Percentiles rank a stretch among this genome's conserved stretches.
phyloP scores from a whole-genome alignment of 257 asterid genomes.

The Linaria vulgaris region DNA sequence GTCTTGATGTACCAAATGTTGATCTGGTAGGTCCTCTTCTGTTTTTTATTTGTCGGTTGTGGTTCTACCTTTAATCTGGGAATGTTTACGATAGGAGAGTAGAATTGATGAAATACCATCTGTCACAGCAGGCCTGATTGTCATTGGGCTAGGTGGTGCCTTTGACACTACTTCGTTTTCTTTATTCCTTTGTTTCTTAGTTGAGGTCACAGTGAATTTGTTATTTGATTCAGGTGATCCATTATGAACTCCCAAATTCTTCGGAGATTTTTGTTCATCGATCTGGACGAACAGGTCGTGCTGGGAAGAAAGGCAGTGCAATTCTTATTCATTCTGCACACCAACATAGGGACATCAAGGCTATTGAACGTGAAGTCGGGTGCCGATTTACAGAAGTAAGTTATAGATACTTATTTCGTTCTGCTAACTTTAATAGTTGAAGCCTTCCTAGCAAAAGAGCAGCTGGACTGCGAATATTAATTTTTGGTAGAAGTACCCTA shows the following conservation, averaged over 20 bases:
- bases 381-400: slow-evolving; percentile 74
- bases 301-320: slow-evolving; percentile 94
- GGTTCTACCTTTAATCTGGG: background rate
- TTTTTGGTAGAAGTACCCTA: background rate
- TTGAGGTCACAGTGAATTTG: too few relatives aligned
- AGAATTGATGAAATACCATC: background rate
- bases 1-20: slow-evolving; percentile 98
- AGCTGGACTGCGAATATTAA: background rate
- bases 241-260: slow-evolving; percentile 84
- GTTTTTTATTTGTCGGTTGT: background rate
- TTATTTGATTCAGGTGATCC: slow-evolving; percentile 63
- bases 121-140: background rate
- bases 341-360: slow-evolving; percentile 65
- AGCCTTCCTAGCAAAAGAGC: background rate
- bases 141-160: background rate
- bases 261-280: slow-evolving; percentile 93
- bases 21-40: slow-evolving; percentile 63
- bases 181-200: background rate
- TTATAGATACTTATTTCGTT: slow-evolving; percentile 11
- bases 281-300: slow-evolving; percentile 99
- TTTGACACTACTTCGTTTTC: slow-evolving; percentile 1
- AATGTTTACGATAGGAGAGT: slow-evolving; percentile 10
- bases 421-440: background rate
- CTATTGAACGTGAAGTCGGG: slow-evolving; percentile 89
- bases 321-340: slow-evolving; percentile 65